Percentiles rank a stretch among this genome's conserved stretches.
Evolutionary conservation across 441 rosid genomes (phyloP).

Genomic region (Pelargonium cotyledonis): DNA sequence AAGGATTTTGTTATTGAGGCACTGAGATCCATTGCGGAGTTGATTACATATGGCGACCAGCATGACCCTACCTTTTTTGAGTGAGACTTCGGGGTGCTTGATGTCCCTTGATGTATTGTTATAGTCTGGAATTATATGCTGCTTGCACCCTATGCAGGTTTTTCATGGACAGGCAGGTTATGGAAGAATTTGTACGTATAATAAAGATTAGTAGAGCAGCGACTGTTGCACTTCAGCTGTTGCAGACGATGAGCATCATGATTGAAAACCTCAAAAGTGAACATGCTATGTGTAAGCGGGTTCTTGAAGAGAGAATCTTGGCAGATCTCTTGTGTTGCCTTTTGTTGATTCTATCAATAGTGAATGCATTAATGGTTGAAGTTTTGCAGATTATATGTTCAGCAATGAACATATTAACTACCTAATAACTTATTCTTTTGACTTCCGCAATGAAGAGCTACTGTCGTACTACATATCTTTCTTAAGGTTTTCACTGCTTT

Average conservation of each 20-base stretch:
- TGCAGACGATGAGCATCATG: constrained; percentile 97
- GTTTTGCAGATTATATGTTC: constrained; percentile 87
- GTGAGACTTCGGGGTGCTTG: constrained; percentile 42
- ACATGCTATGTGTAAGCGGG: constrained; percentile 69
- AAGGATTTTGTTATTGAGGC: constrained; percentile 97
- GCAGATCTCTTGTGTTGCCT: constrained; percentile 7
- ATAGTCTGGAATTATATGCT: not conserved
- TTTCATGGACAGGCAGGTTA: constrained; percentile 97
- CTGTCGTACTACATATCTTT: constrained; percentile 93
- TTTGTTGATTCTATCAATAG: constrained; percentile 3
- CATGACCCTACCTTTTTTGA: constrained; percentile 81
- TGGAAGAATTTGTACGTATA: constrained; percentile 93
- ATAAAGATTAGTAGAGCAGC: constrained; percentile 56
- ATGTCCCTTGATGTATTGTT: not conserved
- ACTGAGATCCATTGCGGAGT: constrained; percentile 89
- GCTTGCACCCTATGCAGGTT: constrained; percentile 36
- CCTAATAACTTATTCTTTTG: constrained; percentile 81
- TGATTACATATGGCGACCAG: constrained; percentile 96
- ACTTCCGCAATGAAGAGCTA: constrained; percentile 90
- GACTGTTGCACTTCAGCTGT: constrained; percentile 77
- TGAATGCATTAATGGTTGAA: not conserved
- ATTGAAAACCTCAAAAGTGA: constrained; percentile 91
- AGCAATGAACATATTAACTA: constrained; percentile 92
- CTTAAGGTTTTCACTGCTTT: constrained; percentile 55
- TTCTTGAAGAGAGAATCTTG: not conserved